Conservation (phyloP, 208 protist genomes). For the Acanthamoeba triangularis region DNA sequence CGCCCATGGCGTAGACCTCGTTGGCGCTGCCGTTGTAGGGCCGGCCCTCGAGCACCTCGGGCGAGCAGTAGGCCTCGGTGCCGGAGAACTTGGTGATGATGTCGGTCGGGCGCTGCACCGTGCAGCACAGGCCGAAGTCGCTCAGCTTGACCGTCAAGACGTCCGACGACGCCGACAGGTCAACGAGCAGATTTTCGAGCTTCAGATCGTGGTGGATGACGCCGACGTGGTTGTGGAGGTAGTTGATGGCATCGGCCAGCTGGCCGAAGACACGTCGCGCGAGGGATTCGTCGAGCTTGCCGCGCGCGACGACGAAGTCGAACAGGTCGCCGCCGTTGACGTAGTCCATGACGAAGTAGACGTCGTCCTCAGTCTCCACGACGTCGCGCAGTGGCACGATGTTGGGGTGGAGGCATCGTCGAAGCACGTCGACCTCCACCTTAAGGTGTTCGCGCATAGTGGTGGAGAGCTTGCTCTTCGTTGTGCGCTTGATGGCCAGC, state of each 20-base stretch:
- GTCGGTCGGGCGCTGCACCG: background rate
- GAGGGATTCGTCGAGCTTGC: constrained; percentile 92
- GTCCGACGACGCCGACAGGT: background rate
- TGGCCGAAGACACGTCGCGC: constrained; percentile 95
- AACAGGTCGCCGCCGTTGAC: constrained; percentile 95
- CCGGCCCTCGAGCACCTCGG: constrained; percentile 90
- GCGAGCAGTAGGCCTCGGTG: constrained; percentile 97
- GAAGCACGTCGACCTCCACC: constrained; percentile 60
- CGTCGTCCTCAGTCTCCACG: constrained; percentile 40
- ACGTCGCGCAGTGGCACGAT: constrained; percentile 64
- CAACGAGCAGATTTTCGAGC: constrained; percentile 92
- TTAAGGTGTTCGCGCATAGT: constrained; percentile 54
- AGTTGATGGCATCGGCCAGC: constrained; percentile 95
- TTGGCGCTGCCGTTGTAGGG: constrained; percentile 95
- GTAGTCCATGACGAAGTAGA: constrained; percentile 72
- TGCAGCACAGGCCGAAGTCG: constrained; percentile 72
- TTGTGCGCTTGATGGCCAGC: constrained; percentile 31
- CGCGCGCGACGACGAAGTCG: constrained; percentile 92
- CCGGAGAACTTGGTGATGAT: constrained; percentile 93
- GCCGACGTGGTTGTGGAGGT: constrained; percentile 93
- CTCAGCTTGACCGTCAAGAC: constrained; percentile 6
- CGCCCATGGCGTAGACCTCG: constrained; percentile 98
- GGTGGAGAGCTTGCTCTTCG: constrained; percentile 48
- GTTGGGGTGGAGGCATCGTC: constrained; percentile 9
- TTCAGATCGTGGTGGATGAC: constrained; percentile 91